Evolutionary conservation across 768 basidiomycete genomes (phyloP), one percentile per base, ranked within the genome.

Genomic region (Lentinula aciculospora): DNA sequence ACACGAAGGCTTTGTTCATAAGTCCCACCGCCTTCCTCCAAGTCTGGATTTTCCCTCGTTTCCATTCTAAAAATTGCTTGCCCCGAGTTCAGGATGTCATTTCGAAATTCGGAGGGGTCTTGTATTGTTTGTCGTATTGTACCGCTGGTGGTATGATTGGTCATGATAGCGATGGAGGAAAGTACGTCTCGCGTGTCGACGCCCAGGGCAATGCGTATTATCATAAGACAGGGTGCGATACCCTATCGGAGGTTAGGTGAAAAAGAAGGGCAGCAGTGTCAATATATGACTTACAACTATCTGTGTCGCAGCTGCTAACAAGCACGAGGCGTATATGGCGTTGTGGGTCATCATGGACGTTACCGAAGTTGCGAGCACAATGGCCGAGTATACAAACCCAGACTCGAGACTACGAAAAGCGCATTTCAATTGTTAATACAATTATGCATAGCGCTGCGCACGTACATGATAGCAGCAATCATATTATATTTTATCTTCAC

Each of bases 391-490:
- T 5, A 51, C 19, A 25, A 36, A 34, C n/a, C 49, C 49, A 25
- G 49, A 51, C 23, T 51, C 49, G 5, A 51, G 21, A 10, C 49
- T 51, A 36, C 3, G 32, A 27, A 27, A 23, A 25, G 2, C 15
- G 40, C 40, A 42, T 21, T 6, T 42, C 40, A 42, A 46, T 13
- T 8, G n/a, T n/a, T n/a, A n/a, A n/a, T n/a, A n/a, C n/a, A n/a
- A n/a, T n/a, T n/a, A n/a, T n/a, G n/a, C n/a, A n/a, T n/a, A n/a
- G n/a, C n/a, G n/a, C n/a, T n/a, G 45, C 9, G 25, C 8, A 31
- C 49, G 49, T 34, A 51, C 49, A 51, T 51, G 28, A 51, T 32
- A 15, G 49, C 49, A 31, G 32, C 49, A 34, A 51, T 51, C 19
- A 19, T 51, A 19, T 51, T 51, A 32, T 51, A 51, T 13, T 17